Evolutionary conservation across 495 filamentous ascomycete species (phyloP).

Genomic region (Xylaria curta): DNA sequence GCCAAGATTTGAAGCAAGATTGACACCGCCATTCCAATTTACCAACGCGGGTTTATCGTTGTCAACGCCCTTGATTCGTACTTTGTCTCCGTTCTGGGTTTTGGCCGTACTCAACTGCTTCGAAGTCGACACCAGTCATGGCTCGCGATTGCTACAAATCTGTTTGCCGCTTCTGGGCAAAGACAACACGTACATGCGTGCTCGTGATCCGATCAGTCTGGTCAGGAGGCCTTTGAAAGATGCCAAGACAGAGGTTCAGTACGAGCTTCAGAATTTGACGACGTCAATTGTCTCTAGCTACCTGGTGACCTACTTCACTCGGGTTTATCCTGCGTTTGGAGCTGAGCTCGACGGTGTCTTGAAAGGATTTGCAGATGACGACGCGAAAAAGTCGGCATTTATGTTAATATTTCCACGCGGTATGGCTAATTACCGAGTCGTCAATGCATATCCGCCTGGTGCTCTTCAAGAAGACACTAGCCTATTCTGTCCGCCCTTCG

Average conservation of each 20-base stretch:
- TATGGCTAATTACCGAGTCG: constrained; percentile 27
- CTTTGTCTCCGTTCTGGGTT: constrained; percentile 40
- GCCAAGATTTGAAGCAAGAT: constrained; percentile 7
- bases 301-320: constrained; percentile 35
- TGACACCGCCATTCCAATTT: constrained; percentile 35
- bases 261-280: constrained; percentile 30
- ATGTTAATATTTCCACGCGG: constrained; percentile 37
- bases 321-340: constrained; percentile 34
- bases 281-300: constrained; percentile 28
- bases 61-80: constrained; percentile 34
- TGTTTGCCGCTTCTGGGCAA: constrained; percentile 38
- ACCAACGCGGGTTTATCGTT: constrained; percentile 39
- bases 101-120: constrained; percentile 38
- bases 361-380: constrained; percentile 32
- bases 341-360: constrained; percentile 37
- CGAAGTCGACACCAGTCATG: constrained; percentile 21
- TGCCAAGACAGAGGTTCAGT: background rate
- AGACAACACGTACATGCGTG: constrained; percentile 36
- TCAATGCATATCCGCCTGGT: constrained; percentile 19
- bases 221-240: constrained; percentile 28
- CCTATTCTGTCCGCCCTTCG: constrained; percentile 31
- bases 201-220: constrained; percentile 32
- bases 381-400: constrained; percentile 25
- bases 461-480: constrained; percentile 30
- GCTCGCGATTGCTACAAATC: constrained; percentile 29